Percentiles rank a stretch among this genome's conserved stretches.
Evolutionary conservation across 306 rosid genomes (phyloP).

Genomic region (Vicia faba): DNA sequence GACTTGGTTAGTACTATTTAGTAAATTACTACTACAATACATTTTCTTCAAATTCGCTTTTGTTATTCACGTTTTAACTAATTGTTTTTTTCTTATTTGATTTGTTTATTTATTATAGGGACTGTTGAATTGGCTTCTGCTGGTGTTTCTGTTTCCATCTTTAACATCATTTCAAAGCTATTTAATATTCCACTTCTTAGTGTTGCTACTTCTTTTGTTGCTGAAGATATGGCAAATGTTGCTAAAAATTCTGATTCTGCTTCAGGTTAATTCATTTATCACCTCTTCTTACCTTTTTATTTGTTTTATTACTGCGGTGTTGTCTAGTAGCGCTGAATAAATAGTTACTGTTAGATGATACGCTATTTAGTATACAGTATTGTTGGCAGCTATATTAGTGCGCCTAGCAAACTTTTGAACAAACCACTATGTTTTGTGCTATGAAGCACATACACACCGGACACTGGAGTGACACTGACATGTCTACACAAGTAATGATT

Average conservation of each 20-base stretch:
- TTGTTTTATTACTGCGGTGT: neutral
- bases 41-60: neutral
- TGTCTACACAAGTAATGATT: no score
- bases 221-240: constrained; percentile 77
- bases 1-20: constrained; percentile 65
- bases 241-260: constrained; percentile 33
- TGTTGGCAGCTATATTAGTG: neutral
- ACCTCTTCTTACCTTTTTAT: constrained; percentile 1
- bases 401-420: neutral
- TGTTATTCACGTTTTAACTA: neutral
- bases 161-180: constrained; percentile 83
- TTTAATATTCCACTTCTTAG: constrained; percentile 94
- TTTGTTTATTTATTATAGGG: constrained; percentile 57
- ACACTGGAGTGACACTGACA: no score
- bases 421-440: neutral
- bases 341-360: neutral
- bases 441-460: no score
- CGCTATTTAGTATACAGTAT: neutral
- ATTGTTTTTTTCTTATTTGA: neutral
- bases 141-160: constrained; percentile 85
- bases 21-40: neutral
- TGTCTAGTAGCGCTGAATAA: neutral
- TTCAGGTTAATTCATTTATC: constrained; percentile 56
- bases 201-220: constrained; percentile 94
- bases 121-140: constrained; percentile 88